Evolutionary conservation across 768 basidiomycete genomes (phyloP), one percentile per base, ranked within the genome.

Genomic region (Hypsizygus marmoreus): DNA sequence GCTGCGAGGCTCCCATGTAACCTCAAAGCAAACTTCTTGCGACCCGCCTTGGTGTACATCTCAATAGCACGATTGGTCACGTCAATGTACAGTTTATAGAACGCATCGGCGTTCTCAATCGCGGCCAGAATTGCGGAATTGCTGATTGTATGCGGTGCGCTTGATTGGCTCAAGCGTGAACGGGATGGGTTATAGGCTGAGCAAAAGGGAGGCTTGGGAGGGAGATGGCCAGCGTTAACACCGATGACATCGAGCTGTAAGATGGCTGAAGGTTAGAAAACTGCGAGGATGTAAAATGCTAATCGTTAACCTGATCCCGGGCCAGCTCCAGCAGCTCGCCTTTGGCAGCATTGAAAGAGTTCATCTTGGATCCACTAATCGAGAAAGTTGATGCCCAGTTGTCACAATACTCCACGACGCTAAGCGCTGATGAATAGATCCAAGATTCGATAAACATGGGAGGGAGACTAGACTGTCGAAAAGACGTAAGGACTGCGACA

Each of bases 261-360:
- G 19, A 37, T n/a, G 24, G 38, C 30, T 41, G 43, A 17, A 38
- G 34, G n/a, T n/a, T n/a, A 32, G 40, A 25, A 54, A 23, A 26
- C 11, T 33, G 26, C 9, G 23, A 14, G 10, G 12, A 19, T 19
- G 8, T 32, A 19, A 25, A 20, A n/a, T 47, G 14, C 24, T 39
- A 50, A 16, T 47, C 38, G 64, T 65, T 40, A 56, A 92, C 94
- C 75, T 98, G 95, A 46, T 78, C 80, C 49, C 88, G 79, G 9
- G 93, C 90, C n/a, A 97, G 76, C 51, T 97, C 90, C 2, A 90
- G 68, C 13, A 97, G 73, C 61, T 97, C 95, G n/a, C 87, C 94
- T 57, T 91, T 88, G 11, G 80, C 83, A 11, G 91, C 89, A 51
- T 79, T 80, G 58, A 86, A 83, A 5, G 73, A 69, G 19, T 73